Percentiles rank a stretch among this genome's conserved stretches.
phyloP scores from a whole-genome alignment of 306 rosid genomes.

The Corylus avellana region DNA sequence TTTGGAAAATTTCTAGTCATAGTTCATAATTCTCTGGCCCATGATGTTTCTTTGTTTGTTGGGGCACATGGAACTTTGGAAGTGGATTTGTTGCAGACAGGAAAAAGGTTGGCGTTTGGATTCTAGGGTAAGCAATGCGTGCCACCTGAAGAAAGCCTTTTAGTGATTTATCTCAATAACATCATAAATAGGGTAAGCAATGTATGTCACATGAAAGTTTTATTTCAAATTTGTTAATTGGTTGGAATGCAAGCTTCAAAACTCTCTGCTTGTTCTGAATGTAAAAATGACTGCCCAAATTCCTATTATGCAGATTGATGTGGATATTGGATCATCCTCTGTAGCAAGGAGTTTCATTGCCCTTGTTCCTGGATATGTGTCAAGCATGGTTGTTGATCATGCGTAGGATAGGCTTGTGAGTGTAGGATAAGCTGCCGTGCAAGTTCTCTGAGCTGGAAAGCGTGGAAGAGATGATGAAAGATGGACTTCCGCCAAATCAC shows the following conservation, averaged over 20 bases:
- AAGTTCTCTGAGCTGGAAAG: too few relatives aligned
- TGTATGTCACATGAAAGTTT: not conserved
- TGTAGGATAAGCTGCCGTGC: too few relatives aligned
- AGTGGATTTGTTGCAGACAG: too few relatives aligned
- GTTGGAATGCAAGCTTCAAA: not conserved
- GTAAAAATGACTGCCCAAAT: conserved; percentile 9
- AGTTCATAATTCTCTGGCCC: not conserved
- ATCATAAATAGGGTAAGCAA: not conserved
- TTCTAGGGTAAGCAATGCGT: too few relatives aligned
- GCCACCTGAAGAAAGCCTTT: too few relatives aligned
- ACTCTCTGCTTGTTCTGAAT: not conserved
- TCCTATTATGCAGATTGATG: not conserved
- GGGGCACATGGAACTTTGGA: too few relatives aligned
- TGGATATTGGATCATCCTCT: conserved; percentile 69
- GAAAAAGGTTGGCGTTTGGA: too few relatives aligned
- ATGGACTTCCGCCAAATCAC: too few relatives aligned
- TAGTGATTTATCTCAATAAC: too few relatives aligned
- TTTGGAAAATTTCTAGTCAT: not conserved
- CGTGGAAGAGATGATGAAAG: too few relatives aligned
- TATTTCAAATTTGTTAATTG: not conserved
- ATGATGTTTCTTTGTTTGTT: not conserved
- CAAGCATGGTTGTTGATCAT: too few relatives aligned
- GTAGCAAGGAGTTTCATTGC: conserved; percentile 90
- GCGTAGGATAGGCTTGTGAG: too few relatives aligned
- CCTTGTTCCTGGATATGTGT: conserved; percentile 28